These are phyloP conservation scores for Herpetomonas tarakana DNA, from an alignment of 208 protist species.

Conservation along the genomic window DNA sequence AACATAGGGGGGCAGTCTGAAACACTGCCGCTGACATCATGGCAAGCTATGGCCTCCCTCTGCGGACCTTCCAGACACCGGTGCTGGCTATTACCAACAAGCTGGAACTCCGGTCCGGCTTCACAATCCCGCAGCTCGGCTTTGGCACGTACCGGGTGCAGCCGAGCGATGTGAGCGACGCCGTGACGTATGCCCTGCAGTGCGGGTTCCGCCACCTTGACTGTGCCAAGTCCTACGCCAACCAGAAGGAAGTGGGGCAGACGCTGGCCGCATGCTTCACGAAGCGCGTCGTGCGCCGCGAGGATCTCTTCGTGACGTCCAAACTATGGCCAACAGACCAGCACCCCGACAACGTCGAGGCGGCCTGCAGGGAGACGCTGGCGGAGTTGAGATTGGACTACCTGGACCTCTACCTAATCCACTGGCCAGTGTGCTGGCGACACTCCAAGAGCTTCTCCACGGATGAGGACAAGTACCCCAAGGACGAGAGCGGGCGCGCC, in stretches of 20 bases:
- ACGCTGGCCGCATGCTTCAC: slow-evolving; percentile 54
- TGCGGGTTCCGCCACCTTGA: slow-evolving; percentile 90
- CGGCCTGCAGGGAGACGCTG: slow-evolving; percentile 80
- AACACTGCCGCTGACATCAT: no score
- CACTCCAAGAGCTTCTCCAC: slow-evolving; percentile 41
- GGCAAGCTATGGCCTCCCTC: slow-evolving; percentile 17
- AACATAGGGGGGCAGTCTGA: no score
- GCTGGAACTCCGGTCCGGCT: slow-evolving; percentile 44
- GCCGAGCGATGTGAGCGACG: slow-evolving; percentile 29
- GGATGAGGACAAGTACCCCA: slow-evolving; percentile 65
- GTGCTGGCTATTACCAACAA: slow-evolving; percentile 8
- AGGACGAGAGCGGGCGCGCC: slow-evolving; percentile 37
- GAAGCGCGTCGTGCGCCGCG: slow-evolving; percentile 51
- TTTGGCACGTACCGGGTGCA: slow-evolving; percentile 87
- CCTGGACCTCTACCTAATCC: slow-evolving; percentile 92
- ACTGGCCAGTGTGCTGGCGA: slow-evolving; percentile 90
- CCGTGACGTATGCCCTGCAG: slow-evolving; percentile 65
- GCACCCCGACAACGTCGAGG: slow-evolving; percentile 80
- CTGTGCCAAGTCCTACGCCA: slow-evolving; percentile 88
- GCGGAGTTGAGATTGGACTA: slow-evolving; percentile 80
- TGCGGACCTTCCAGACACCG: slow-evolving; percentile 11
- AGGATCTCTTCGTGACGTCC: slow-evolving; percentile 93
- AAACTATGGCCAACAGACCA: slow-evolving; percentile 96
- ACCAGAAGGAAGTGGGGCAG: slow-evolving; percentile 89
- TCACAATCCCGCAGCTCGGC: slow-evolving; percentile 78